These are phyloP conservation scores for Cladosporium cucumerinum DNA, from an alignment of 2,329 filamentous ascomycete species.

Conservation along the genomic window DNA sequence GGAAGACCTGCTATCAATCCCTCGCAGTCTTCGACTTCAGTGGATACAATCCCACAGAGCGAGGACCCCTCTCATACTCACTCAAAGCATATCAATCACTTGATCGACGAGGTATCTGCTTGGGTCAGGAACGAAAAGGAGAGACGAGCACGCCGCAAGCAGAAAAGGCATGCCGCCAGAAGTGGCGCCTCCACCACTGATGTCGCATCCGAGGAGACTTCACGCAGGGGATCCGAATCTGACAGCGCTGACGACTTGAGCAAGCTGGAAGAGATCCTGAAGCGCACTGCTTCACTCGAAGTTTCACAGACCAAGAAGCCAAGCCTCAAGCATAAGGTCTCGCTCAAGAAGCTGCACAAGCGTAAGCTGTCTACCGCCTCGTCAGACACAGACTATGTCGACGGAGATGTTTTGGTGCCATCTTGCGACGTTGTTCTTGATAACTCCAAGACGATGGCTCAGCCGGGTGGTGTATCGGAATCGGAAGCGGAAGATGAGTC, in stretches of 20 bases:
- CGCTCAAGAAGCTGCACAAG: conserved; percentile 34
- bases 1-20: conserved; percentile 37
- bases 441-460: conserved; percentile 83
- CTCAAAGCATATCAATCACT: conserved; percentile 27
- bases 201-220: neutral
- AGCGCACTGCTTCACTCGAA: conserved; percentile 49
- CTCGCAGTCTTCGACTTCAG: conserved; percentile 12
- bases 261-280: conserved; percentile 74
- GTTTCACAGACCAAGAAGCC: conserved; percentile 23
- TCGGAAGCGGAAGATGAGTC: conserved; percentile 53
- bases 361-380: conserved; percentile 53
- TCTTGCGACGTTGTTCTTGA: conserved; percentile 81
- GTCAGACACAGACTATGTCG: conserved; percentile 81
- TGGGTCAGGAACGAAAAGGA: conserved; percentile 80
- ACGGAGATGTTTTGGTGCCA: conserved; percentile 79
- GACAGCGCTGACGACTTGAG: conserved; percentile 72
- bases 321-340: conserved; percentile 26
- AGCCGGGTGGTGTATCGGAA: conserved; percentile 55
- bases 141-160: conserved; percentile 56
- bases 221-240: conserved; percentile 38
- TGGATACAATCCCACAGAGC: conserved; percentile 4
- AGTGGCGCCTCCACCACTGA: conserved; percentile 21
- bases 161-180: conserved; percentile 35
- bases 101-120: conserved; percentile 71
- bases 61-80: conserved; percentile 1